Base-by-base conservation (phyloP, 208 protist species). In the Wallacemonas sp. region DNA sequence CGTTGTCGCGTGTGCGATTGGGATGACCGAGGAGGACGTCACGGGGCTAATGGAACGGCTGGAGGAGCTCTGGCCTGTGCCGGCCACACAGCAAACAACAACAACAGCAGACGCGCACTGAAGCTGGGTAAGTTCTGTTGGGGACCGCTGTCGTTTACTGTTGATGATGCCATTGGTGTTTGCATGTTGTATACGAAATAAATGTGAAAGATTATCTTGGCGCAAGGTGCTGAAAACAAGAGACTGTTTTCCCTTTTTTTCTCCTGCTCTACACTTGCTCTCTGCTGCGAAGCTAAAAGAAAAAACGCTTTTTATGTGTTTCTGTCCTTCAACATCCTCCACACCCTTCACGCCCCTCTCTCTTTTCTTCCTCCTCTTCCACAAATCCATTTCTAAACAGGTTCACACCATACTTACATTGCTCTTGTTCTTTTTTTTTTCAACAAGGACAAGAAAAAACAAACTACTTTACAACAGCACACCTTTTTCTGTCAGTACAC, bases 1-100 rank as follows among this genome's bases (percentile, higher is more conserved):
- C 38, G 76, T 95, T 1, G 60, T 92, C 17, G 85, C 85, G 23
- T 95, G 85, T 54, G 84, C 74, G 2, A 65, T 93, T 34, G 87
- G 85, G 14, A 91, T 88, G 81, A 78, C 70, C 21, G 14, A 9
- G 30, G 61, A 17, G 5, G 84, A 91, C 48, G 77, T 85, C 3
- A 36, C 62, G 1, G 65, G 33, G 36, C 44, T 92, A 21, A 72
- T 92, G 60, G 21, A 19, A 21, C 60, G 75, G 16, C 70, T 92
- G n/a, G 65, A 63, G 29, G 57, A 71, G 30, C 19, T 85, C 56
- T 91, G 83, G 84, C 87, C 83, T 8, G 21, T 21, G 21, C 44
- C 1, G 16, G 1, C 32, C 2, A 30, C 19, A n/a, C n/a, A 1
- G 17, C 27, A 23, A 56, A 8, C 48, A 9, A 27, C 48, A 27